A percentile compares a stretch with the other conserved stretches of the same genome.
Evolutionary conservation across 1,139 yeast species (phyloP).

Genomic region (Zhuliangozyma parablackwelliae): DNA sequence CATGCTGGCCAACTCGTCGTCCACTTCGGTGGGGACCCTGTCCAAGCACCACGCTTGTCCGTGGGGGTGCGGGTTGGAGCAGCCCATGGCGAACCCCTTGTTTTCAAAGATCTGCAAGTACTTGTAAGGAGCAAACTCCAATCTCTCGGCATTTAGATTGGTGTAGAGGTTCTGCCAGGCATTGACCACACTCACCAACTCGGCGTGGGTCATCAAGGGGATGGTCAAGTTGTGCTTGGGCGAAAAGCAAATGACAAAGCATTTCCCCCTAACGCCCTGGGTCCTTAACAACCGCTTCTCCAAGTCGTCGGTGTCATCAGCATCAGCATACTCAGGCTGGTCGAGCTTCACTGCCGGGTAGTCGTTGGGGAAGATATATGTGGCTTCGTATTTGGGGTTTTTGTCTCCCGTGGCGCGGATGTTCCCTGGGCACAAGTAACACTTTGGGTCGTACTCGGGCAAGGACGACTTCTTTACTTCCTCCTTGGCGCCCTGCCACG

Average conservation of each 20-base stretch:
- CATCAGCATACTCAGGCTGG: conserved; percentile 43
- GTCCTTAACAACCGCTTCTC: conserved; percentile 48
- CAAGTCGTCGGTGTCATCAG: conserved; percentile 16
- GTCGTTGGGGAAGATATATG: conserved; percentile 64
- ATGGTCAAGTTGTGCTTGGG: conserved; percentile 69
- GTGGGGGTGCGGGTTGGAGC: conserved; percentile 80
- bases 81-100: conserved; percentile 79
- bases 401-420: conserved; percentile 57
- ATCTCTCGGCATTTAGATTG: conserved; percentile 34
- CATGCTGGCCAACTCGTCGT: conserved; percentile 51
- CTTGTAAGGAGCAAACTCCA: conserved; percentile 39
- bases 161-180: conserved; percentile 59
- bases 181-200: conserved; percentile 45
- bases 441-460: conserved; percentile 59
- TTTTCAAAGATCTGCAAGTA: conserved; percentile 75
- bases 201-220: conserved; percentile 52
- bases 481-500: conserved; percentile 79
- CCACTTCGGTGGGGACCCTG: conserved; percentile 65
- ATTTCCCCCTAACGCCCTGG: conserved; percentile 62
- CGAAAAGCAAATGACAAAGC: conserved; percentile 68
- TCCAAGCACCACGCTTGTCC: conserved; percentile 79
- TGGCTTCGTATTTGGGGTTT: conserved; percentile 57
- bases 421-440: conserved; percentile 75
- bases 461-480: conserved; percentile 36
- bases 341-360: conserved; percentile 64